Evolutionary conservation across 768 basidiomycete genomes (phyloP), one percentile per base, ranked within the genome.

Genomic region (Lentinula lateritia): DNA sequence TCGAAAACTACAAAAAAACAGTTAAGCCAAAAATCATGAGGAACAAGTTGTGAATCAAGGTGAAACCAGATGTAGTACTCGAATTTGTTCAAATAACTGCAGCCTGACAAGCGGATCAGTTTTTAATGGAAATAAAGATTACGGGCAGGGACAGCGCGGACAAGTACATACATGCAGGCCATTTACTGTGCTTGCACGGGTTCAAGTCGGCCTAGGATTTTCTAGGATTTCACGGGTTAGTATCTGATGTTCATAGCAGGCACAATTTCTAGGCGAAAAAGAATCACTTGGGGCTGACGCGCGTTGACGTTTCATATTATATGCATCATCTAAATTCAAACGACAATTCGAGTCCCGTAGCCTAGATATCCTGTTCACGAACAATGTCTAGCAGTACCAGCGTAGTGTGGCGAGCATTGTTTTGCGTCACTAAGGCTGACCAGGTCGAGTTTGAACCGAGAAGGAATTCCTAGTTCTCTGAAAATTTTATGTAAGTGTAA

Each of bases 91-190:
- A 13, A 28, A 28, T 28, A 23, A 3, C 28, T 28, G 28, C 28
- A 52, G 50, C 35, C 15, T 56, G 55, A 56, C 55, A 56, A 43
- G 55, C 55, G 55, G 55, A 56, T 56, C 55, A 56, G 23, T 55
- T 56, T 56, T 56, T 56, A 43, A 56, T 54, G 53, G 53, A 54
- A 36, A 54, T 54, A 54, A 54, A 36, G 20, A 54, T 38, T 39
- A n/a, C 20, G 18, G 53, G 36, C 53, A 54, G 53, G 55, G 16
- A 56, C 55, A 41, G 43, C 42, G 55, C 55, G 55, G 55, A 55
- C 23, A 23, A 23, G 23, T 56, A 28, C 23, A 23, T 23, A 23
- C n/a, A 6, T n/a, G 5, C 20, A 23, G 38, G 48, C 48, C 53
- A 41, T 18, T 35, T 41, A 20, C 20, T 38, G 23, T 20, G 6